phyloP scores from a whole-genome alignment of 805 yeast species.

The Sugiyamaella marilandica region DNA sequence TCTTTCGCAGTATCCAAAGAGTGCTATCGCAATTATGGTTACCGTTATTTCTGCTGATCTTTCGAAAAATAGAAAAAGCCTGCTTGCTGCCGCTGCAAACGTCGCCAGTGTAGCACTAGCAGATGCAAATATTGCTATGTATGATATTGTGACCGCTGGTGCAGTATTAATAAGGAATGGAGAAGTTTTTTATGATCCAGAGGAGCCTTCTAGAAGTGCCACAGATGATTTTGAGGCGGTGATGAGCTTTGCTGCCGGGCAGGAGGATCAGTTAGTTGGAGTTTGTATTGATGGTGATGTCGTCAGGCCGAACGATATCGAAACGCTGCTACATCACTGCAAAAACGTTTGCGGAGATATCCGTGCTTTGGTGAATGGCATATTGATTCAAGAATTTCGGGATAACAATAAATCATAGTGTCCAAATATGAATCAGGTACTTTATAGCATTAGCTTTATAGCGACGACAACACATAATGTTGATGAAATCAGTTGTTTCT shows the following conservation, averaged over 20 bases:
- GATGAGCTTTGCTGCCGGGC: constrained; percentile 47
- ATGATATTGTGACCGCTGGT: constrained; percentile 61
- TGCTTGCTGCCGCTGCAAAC: constrained; percentile 52
- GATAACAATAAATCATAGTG: constrained; percentile 3
- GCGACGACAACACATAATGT: background rate
- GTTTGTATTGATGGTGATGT: constrained; percentile 44
- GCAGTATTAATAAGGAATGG: constrained; percentile 17
- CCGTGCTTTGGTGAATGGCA: constrained; percentile 44
- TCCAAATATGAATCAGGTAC: background rate
- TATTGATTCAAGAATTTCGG: constrained; percentile 31
- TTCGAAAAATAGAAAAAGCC: constrained; percentile 31
- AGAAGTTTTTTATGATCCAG: constrained; percentile 11
- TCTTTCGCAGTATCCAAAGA: constrained; percentile 78
- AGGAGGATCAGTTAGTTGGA: constrained; percentile 48
- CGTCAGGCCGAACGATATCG: constrained; percentile 21
- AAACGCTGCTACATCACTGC: constrained; percentile 34
- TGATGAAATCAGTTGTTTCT: background rate
- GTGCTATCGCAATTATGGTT: constrained; percentile 75
- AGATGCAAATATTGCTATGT: constrained; percentile 78
- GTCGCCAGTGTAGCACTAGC: constrained; percentile 69
- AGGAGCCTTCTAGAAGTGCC: background rate
- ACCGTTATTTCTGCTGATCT: constrained; percentile 52
- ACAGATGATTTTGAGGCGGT: constrained; percentile 32
- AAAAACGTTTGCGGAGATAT: constrained; percentile 40
- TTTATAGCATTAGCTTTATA: background rate